Evolutionary conservation across 2,329 filamentous ascomycete species (phyloP).

Genomic region (Diaporthe australafricana): DNA sequence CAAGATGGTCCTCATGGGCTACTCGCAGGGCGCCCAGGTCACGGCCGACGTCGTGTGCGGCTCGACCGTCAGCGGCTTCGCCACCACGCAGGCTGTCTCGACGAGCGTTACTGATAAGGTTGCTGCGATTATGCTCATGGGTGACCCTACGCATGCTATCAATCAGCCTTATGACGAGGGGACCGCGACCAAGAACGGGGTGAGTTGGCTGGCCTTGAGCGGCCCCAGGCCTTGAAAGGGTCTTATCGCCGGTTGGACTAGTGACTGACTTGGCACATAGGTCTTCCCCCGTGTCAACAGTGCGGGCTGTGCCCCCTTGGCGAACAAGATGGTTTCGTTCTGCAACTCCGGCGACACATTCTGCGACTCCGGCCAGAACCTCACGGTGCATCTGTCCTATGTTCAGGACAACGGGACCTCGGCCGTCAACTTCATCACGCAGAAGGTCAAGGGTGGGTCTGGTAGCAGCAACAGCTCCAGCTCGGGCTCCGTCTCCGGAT

Average conservation of each 20-base stretch:
- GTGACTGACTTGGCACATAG: constrained; percentile 23
- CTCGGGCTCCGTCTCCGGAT: not conserved
- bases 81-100: constrained; percentile 32
- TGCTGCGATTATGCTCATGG: constrained; percentile 41
- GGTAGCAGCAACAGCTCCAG: constrained; percentile 7
- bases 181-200: constrained; percentile 40
- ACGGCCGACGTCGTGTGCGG: constrained; percentile 43
- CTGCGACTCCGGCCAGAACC: constrained; percentile 41
- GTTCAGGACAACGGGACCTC: constrained; percentile 42
- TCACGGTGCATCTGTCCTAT: constrained; percentile 41
- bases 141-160: constrained; percentile 41
- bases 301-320: constrained; percentile 40
- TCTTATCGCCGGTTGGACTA: not conserved
- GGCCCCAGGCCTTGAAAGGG: not conserved
- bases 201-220: constrained; percentile 23
- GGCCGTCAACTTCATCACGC: constrained; percentile 40
- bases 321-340: constrained; percentile 41
- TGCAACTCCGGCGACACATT: constrained; percentile 44
- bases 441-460: constrained; percentile 38
- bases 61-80: constrained; percentile 33
- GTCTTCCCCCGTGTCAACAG: constrained; percentile 42
- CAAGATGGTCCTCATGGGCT: constrained; percentile 44
- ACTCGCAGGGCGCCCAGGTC: constrained; percentile 43
- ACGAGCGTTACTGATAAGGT: constrained; percentile 33
- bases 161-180: constrained; percentile 40